These are phyloP conservation scores for Phylloporus sp. DNA, from an alignment of 768 basidiomycete species.

Conservation along the genomic window DNA sequence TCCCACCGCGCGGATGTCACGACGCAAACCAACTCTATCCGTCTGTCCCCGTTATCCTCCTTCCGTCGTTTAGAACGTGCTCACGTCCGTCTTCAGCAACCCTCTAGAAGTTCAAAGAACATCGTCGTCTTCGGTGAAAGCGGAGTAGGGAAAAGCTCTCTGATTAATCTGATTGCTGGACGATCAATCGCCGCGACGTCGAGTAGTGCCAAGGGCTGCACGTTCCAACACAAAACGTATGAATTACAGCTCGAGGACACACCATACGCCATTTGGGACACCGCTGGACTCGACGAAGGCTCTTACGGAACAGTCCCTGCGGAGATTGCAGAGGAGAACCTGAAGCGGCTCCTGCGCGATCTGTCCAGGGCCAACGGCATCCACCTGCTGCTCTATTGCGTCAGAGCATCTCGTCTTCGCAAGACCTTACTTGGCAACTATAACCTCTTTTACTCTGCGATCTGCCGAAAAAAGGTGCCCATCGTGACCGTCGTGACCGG, in stretches of 20 bases:
- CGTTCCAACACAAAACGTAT: constrained; percentile 30
- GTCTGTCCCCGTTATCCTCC: constrained; percentile 8
- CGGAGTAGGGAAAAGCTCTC: constrained; percentile 39
- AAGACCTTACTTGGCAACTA: constrained; percentile 31
- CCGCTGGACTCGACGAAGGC: constrained; percentile 39
- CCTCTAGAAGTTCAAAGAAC: constrained; percentile 16
- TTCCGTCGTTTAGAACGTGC: background rate
- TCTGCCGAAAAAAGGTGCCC: constrained; percentile 35
- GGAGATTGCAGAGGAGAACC: constrained; percentile 26
- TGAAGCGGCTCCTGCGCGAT: constrained; percentile 23
- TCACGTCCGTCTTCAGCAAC: constrained; percentile 9
- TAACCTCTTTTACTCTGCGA: constrained; percentile 34
- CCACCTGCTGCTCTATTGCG: constrained; percentile 31
- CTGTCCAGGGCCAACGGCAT: constrained; percentile 26
- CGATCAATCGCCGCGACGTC: constrained; percentile 37
- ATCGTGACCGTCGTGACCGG: constrained; percentile 37
- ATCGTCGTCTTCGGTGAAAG: constrained; percentile 28
- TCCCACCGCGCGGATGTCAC: constrained; percentile 22
- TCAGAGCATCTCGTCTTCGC: constrained; percentile 32
- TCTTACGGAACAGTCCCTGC: constrained; percentile 27
- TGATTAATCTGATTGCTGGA: constrained; percentile 39
- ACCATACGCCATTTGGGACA: constrained; percentile 34
- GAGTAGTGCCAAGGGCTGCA: constrained; percentile 33
- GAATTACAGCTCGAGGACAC: constrained; percentile 23
- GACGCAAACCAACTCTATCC: constrained; percentile 9